Evolutionary conservation across 768 basidiomycete species (phyloP), one percentile per base, ranked within the genome.

Genomic region (Tulasnella sp.): DNA sequence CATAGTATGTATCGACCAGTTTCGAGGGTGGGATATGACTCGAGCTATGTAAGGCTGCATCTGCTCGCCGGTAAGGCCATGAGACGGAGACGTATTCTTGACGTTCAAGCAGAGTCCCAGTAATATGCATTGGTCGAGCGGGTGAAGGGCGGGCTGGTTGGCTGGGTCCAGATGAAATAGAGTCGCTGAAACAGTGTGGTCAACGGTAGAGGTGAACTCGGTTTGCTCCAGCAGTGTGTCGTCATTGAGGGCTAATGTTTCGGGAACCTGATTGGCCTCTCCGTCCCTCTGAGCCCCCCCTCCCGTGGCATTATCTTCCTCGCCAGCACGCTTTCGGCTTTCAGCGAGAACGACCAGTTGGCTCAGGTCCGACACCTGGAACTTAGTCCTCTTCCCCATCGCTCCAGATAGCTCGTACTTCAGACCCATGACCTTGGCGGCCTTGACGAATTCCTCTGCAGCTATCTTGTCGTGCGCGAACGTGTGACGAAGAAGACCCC

Each of bases 1-100:
- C 82, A 93, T 94, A 38, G 93, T 94, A 72, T 98, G 91, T 29
- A 98, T 76, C 4, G 91, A 87, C 96, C 96, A 99, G 70, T 97
- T 98, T 57, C 77, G 74, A 1, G 92, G 91, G 68, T 97, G 90
- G 1, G 83, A 75, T 63, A 98, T 80, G 38, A 97, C 90, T 38
- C 94, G 86, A 11, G 83, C 71, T 59, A 98, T 81, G 76, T 94
- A 98, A 11, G 96, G 87, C 2, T 82, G 70, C 87, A 98, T 93
- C 68, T 98, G 92, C 66, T 90, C 89, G 52, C 78, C 76, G 27
- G 93, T 96, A 54, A 99, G 78, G 11, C 92, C 94, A 71, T 94
- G 89, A 48, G 78, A 73, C 17, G 93, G 93, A 2, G 90, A 88
- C 0, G 85, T 89, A 68, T 94, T 93, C 66, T 83, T 84, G 53